A percentile compares a stretch with the other conserved stretches of the same genome.
These are phyloP conservation scores for Xylaria sp. DNA, from an alignment of 2,329 filamentous ascomycete species.

Conservation along the genomic window DNA sequence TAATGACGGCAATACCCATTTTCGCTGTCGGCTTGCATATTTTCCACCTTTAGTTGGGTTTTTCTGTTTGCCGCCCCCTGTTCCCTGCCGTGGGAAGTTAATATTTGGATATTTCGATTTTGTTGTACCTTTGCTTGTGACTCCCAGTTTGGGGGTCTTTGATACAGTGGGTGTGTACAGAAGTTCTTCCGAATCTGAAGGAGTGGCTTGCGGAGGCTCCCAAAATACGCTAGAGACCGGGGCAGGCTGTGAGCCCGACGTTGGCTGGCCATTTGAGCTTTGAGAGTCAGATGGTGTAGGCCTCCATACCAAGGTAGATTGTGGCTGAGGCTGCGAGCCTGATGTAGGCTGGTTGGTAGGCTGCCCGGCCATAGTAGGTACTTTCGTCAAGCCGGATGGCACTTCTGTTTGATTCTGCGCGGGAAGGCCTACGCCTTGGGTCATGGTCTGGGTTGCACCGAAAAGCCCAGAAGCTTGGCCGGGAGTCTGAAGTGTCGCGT, in stretches of 20 bases:
- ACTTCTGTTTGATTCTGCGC: background rate
- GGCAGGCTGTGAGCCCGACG: background rate
- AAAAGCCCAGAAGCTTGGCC: background rate
- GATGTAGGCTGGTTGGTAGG: background rate
- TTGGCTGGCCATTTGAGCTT: background rate
- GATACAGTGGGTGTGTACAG: background rate
- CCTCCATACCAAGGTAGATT: background rate
- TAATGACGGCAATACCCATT: background rate
- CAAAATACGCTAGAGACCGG: too few species aligned
- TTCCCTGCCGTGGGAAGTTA: background rate
- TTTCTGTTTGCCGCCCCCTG: background rate
- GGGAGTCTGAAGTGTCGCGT: conserved; percentile 39
- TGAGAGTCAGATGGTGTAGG: too few species aligned
- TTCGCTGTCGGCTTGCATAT: background rate
- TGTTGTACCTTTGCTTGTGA: background rate
- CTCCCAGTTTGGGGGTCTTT: background rate
- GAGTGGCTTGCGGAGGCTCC: too few species aligned
- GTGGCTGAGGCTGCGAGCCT: background rate
- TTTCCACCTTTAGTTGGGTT: background rate
- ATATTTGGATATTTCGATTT: background rate
- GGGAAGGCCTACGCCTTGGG: background rate
- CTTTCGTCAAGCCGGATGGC: background rate
- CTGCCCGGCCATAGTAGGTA: background rate
- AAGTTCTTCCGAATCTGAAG: background rate
- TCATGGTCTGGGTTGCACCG: background rate